phyloP scores from a whole-genome alignment of 768 basidiomycete genomes.

The Russula foetens region DNA sequence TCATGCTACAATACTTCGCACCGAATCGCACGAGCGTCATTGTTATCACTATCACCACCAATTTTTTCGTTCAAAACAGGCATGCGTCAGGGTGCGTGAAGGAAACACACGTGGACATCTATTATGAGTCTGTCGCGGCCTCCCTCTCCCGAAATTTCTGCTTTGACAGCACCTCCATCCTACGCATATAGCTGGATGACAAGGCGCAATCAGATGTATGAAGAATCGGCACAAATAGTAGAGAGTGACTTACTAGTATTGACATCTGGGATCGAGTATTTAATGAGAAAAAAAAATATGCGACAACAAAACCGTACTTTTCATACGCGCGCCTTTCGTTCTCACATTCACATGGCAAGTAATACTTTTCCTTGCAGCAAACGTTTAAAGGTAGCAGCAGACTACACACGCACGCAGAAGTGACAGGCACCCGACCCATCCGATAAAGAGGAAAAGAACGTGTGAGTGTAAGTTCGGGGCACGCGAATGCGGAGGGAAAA shows the following conservation, averaged over 20 bases:
- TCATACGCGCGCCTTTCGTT: slow-evolving; percentile 82
- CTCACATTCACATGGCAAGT: slow-evolving; percentile 91
- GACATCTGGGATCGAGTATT: slow-evolving; percentile 49
- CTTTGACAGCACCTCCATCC: slow-evolving; percentile 80
- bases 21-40: too few relatives aligned
- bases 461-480: neutral
- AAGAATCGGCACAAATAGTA: slow-evolving; percentile 2
- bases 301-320: slow-evolving; percentile 45
- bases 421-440: neutral
- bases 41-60: neutral
- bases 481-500: neutral
- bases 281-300: neutral
- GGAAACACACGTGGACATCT: neutral
- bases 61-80: neutral
- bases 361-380: slow-evolving; percentile 70
- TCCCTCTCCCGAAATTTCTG: slow-evolving; percentile 46
- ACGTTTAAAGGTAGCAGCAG: slow-evolving; percentile 81
- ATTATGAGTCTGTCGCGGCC: slow-evolving; percentile 27
- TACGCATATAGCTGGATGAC: slow-evolving; percentile 61
- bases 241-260: slow-evolving; percentile 63
- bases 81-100: neutral
- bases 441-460: neutral
- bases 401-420: slow-evolving; percentile 32
- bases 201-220: neutral
- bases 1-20: neutral